Evolutionary conservation across 202 grass and related monocot species (phyloP).

Genomic region (Schoenoplectus tabernaemontani): DNA sequence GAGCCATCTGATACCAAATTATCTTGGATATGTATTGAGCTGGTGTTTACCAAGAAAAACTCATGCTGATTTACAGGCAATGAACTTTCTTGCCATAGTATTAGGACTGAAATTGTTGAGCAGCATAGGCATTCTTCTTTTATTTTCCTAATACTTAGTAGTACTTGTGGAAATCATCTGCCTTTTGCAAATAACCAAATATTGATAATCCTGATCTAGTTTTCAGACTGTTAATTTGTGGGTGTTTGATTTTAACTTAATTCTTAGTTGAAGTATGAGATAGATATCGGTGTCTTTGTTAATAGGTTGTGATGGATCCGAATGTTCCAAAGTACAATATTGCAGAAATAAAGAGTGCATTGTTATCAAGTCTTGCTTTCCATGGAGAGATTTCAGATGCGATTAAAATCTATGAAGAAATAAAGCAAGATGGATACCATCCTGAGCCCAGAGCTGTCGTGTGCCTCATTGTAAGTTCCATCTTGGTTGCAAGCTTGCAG

Average conservation of each 20-base stretch:
- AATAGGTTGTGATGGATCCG: conserved; percentile 62
- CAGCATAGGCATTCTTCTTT: not conserved
- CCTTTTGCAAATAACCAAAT: not conserved
- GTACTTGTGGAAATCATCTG: not conserved
- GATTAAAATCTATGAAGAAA: conserved; percentile 56
- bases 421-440: conserved; percentile 51
- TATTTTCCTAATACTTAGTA: not conserved
- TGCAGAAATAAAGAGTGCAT: conserved; percentile 56
- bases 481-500: not conserved
- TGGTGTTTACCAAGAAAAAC: not conserved
- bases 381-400: conserved; percentile 65
- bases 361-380: conserved; percentile 56
- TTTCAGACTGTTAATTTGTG: not conserved
- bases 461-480: conserved; percentile 60
- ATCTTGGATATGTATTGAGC: not conserved
- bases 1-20: not conserved
- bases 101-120: not conserved
- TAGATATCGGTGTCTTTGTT: not conserved
- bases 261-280: conserved; percentile 1
- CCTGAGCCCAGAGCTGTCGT: conserved; percentile 63
- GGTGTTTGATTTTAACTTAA: not conserved
- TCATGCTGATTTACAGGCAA: not conserved
- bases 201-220: not conserved
- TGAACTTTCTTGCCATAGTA: not conserved
- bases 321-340: conserved; percentile 39